A percentile compares a stretch with the other conserved stretches of the same genome.
Evolutionary conservation across 495 filamentous ascomycete species (phyloP).

Genomic region (Hypoxylon lenormandii): DNA sequence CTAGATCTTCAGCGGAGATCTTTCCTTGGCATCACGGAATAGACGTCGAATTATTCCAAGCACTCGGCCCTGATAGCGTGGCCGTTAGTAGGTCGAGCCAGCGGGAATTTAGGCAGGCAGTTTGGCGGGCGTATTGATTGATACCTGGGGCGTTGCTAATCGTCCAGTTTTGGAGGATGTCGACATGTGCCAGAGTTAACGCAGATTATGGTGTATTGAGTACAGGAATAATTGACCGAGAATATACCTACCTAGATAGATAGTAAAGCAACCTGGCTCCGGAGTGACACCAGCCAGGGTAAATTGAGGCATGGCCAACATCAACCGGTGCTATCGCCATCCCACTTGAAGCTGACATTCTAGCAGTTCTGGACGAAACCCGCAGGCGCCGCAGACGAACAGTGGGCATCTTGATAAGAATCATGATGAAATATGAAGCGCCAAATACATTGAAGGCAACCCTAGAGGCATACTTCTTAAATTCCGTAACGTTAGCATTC

Average conservation of each 20-base stretch:
- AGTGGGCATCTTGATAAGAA: conserved; percentile 13
- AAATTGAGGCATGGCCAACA: conserved; percentile 17
- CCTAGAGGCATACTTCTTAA: conserved; percentile 18
- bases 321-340: conserved; percentile 21
- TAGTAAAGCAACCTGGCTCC: conserved; percentile 12
- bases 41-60: conserved; percentile 24
- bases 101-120: conserved; percentile 5
- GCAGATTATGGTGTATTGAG: conserved; percentile 23
- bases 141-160: not conserved
- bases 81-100: conserved; percentile 7
- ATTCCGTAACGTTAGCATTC: conserved; percentile 25
- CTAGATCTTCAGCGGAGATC: conserved; percentile 45
- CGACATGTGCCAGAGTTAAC: not conserved
- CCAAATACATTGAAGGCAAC: conserved; percentile 10
- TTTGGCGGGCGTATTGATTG: not conserved
- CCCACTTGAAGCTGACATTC: conserved; percentile 19
- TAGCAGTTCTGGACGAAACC: not conserved
- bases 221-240: conserved; percentile 19
- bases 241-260: no score
- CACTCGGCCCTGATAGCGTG: conserved; percentile 8
- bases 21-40: conserved; percentile 40
- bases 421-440: conserved; percentile 8
- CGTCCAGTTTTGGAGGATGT: not conserved
- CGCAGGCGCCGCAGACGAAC: not conserved
- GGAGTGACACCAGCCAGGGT: not conserved